Evolutionary conservation across 78 protist genomes (phyloP), one percentile per base, ranked within the genome.

Genomic region (Dictyostelium capitatum): DNA sequence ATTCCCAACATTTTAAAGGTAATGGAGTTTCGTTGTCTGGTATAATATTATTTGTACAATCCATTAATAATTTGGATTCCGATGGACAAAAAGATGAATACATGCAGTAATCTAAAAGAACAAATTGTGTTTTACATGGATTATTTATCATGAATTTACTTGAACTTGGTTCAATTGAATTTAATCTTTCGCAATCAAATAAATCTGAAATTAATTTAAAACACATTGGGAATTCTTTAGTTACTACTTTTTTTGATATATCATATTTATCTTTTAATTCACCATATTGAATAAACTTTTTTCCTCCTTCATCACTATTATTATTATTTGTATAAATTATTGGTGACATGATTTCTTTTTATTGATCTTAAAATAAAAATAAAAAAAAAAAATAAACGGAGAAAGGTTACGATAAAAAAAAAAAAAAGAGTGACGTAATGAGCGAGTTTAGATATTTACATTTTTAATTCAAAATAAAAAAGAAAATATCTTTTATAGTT

Each of bases 211-310:
- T 83, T 15, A 59, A 0, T 43, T 75, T 46, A 56, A 28, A 83
- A 56, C 91, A 83, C 56, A 41, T 20, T 25, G 91, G 91, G 25
- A 83, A 83, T 3, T 83, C 82, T 23, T 12, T 11, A 17, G 75
- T 43, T 28, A 83, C 23, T 20, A 59, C 5, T 37, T 48, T 43
- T 64, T 83, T 83, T 67, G 67, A 67, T 73, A 48, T 51, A 28
- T 83, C 91, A 25, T 73, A 73, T 30, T 83, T 74, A 56, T 83
- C 91, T 73, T 83, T 83, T 1, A 56, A 32, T 54, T 73, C 82
- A 72, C 67, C 72, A 64, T 73, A 51, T 37, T 83, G 20, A 32
- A 83, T 79, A 15, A 25, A 62, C 23, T 59, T 59, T 23, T 25
- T n/a, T n/a, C n/a, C n/a, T n/a, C 43, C 43, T 37, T 37, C 43